phyloP scores from a whole-genome alignment of 2,329 filamentous ascomycete genomes.

The Neopestalotiopsis sp. region DNA sequence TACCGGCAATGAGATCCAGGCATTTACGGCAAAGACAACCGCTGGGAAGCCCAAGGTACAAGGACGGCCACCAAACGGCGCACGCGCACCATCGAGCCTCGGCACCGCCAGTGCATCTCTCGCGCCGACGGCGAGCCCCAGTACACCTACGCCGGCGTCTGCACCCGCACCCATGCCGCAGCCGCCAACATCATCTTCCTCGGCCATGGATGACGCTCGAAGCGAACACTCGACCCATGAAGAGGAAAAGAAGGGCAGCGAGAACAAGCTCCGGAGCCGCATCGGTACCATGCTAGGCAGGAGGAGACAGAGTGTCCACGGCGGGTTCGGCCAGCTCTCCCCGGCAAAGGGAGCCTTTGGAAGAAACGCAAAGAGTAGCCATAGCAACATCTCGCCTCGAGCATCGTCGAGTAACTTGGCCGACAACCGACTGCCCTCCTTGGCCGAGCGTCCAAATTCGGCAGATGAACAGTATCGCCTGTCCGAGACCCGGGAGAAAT shows the following conservation, averaged over 20 bases:
- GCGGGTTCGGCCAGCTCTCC: slow-evolving; percentile 62
- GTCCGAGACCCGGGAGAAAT: slow-evolving; percentile 37
- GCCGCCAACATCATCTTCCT: neutral
- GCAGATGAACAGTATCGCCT: slow-evolving; percentile 34
- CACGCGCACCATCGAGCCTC: slow-evolving; percentile 46
- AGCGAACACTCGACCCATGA: slow-evolving; percentile 52
- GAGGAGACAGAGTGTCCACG: slow-evolving; percentile 69
- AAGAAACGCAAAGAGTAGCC: slow-evolving; percentile 66
- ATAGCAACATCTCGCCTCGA: slow-evolving; percentile 62
- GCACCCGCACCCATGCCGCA: neutral
- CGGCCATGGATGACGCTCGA: slow-evolving; percentile 39
- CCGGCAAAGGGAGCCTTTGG: slow-evolving; percentile 65
- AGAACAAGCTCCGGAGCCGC: slow-evolving; percentile 64
- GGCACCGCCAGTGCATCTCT: slow-evolving; percentile 31
- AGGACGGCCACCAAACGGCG: slow-evolving; percentile 44
- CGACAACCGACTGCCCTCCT: slow-evolving; percentile 58
- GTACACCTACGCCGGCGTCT: slow-evolving; percentile 14
- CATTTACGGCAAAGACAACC: slow-evolving; percentile 59
- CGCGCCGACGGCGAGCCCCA: slow-evolving; percentile 33
- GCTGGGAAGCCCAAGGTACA: slow-evolving; percentile 50
- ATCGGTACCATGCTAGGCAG: slow-evolving; percentile 74
- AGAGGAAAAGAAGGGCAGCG: slow-evolving; percentile 47
- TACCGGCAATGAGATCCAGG: slow-evolving; percentile 84
- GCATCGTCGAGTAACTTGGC: slow-evolving; percentile 64
- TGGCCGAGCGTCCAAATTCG: slow-evolving; percentile 60